A percentile compares a stretch with the other conserved stretches of the same genome.
These are phyloP conservation scores for Penicillium brevicompactum DNA, from an alignment of 2,329 filamentous ascomycete genomes.

Conservation along the genomic window DNA sequence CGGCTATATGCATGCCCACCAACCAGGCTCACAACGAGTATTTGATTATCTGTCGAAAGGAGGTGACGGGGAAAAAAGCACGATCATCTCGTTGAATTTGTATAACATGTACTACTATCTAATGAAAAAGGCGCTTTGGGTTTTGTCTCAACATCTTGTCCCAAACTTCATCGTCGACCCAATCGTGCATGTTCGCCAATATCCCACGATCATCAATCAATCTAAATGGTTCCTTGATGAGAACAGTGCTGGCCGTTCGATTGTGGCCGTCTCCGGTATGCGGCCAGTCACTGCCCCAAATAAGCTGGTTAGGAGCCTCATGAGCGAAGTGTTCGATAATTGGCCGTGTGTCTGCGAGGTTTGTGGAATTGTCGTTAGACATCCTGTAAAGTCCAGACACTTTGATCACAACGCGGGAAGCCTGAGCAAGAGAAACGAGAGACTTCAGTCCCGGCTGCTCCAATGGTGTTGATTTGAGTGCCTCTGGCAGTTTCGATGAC, in stretches of 20 bases:
- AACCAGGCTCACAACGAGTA: no score
- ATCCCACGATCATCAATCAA: background rate
- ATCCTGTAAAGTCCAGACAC: background rate
- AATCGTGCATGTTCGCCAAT: background rate
- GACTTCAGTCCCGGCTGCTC: background rate
- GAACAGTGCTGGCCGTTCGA: background rate
- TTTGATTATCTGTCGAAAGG: no score
- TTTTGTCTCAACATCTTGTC: no score
- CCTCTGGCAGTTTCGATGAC: background rate
- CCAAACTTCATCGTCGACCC: background rate
- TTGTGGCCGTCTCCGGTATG: background rate
- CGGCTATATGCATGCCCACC: no score
- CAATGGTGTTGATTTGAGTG: background rate
- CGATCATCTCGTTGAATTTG: no score
- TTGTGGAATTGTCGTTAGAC: background rate
- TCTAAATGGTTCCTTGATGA: background rate
- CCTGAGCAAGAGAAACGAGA: background rate
- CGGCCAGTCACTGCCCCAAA: background rate
- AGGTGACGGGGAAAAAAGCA: no score
- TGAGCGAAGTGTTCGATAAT: background rate
- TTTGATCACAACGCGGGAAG: background rate
- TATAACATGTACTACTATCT: no score
- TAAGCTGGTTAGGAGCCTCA: background rate
- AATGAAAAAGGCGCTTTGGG: no score
- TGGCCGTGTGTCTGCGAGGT: background rate